Conservation (phyloP, 805 yeast species). For the Lachancea mirantina region DNA sequence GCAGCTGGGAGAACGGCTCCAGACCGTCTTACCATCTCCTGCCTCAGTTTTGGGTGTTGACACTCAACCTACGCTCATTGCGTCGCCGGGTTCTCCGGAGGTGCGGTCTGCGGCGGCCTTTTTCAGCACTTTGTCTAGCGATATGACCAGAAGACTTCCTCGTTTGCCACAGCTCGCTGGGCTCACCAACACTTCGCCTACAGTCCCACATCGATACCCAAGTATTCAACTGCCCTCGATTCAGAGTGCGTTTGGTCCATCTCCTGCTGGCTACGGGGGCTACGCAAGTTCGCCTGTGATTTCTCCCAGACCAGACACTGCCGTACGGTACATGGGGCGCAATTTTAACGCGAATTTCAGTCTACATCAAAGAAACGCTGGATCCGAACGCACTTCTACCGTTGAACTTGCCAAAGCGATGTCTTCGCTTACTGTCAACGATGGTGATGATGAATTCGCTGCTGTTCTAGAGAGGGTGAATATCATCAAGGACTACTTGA, state of each 20-base stretch:
- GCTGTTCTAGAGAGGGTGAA: slow-evolving; percentile 18
- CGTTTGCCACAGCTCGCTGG: slow-evolving; percentile 6
- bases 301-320: slow-evolving; percentile 4
- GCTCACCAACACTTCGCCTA: slow-evolving; percentile 2
- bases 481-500: slow-evolving; percentile 23
- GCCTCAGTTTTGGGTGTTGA: not conserved
- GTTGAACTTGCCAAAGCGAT: slow-evolving; percentile 2
- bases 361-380: slow-evolving; percentile 9
- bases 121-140: slow-evolving; percentile 18
- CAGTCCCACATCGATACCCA: slow-evolving; percentile 7
- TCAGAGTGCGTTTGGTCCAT: not conserved
- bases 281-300: slow-evolving; percentile 5
- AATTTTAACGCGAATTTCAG: slow-evolving; percentile 5
- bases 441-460: slow-evolving; percentile 9
- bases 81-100: slow-evolving; percentile 4
- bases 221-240: slow-evolving; percentile 9
- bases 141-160: slow-evolving; percentile 14
- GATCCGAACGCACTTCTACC: not conserved
- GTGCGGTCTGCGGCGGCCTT: slow-evolving; percentile 16
- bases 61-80: not conserved
- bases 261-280: no score
- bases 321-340: slow-evolving; percentile 2
- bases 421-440: slow-evolving; percentile 1
- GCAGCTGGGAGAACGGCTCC: slow-evolving; percentile 18
- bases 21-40: slow-evolving; percentile 17